Base-by-base conservation (phyloP, 306 rosid genomes). In the Begonia loranthoides region DNA sequence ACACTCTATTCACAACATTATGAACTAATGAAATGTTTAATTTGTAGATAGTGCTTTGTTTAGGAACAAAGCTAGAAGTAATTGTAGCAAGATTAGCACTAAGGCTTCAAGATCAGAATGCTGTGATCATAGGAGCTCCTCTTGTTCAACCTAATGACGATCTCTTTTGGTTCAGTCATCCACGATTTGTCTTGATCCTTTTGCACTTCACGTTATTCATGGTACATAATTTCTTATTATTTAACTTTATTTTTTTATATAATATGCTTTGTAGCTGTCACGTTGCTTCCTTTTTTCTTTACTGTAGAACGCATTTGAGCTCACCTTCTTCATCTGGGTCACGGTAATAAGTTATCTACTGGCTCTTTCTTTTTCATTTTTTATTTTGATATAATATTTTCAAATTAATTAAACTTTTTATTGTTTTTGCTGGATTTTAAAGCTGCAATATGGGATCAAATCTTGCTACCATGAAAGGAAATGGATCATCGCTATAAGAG, bases 241-340 rank as follows among this genome's bases (percentile, higher is more conserved):
- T 28, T 6, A 10, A 28, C 36, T 28, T 28, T 28, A 28, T 28
- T 28, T 28, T 28, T 15, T 36, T 15, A 10, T 19, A 19, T 2
- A 19, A 19, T 19, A 1, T 19, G n/a, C n/a, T n/a, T n/a, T n/a
- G n/a, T n/a, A n/a, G n/a, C n/a, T n/a, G n/a, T n/a, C n/a, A n/a
- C n/a, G n/a, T n/a, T n/a, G n/a, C n/a, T n/a, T n/a, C n/a, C n/a
- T n/a, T 19, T 19, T 19, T 19, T 16, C 9, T 11, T 55, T 5
- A 50, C 52, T 49, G 2, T 76, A 76, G 87, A 79, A 76, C 28
- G 67, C 87, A 15, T 79, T 79, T 54, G 87, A 79, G 57, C 44
- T 76, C 4, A 62, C 79, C 16, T 79, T 79, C 74, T 73, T 79
- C 50, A 56, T 65, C 13, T 79, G 87, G 87, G 82, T 79, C 64